phyloP scores from a whole-genome alignment of 176 grass and related monocot species.

The Rhipidocladum racemiflorum region DNA sequence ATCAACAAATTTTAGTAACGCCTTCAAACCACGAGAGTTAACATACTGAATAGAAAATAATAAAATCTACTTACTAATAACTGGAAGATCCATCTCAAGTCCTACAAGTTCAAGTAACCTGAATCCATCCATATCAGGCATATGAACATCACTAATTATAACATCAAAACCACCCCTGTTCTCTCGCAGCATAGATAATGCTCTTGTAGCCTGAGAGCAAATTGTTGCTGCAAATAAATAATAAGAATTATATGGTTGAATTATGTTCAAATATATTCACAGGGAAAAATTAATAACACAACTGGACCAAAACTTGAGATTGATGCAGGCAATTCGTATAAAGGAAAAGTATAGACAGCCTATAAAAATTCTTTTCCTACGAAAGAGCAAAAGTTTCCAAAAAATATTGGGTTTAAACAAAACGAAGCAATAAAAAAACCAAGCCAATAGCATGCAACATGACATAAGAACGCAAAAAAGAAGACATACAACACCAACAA shows the following conservation, averaged over 20 bases:
- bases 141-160: constrained; percentile 97
- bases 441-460: background rate
- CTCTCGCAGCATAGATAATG: constrained; percentile 83
- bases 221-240: constrained; percentile 64
- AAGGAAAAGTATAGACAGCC: background rate
- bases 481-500: background rate
- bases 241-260: background rate
- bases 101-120: constrained; percentile 94
- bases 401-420: background rate
- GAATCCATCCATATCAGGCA: constrained; percentile 98
- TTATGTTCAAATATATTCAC: background rate
- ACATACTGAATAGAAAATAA: background rate
- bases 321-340: background rate
- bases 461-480: background rate
- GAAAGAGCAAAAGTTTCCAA: background rate
- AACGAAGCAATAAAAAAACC: background rate
- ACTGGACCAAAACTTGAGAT: background rate
- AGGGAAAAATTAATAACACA: background rate
- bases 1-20: constrained; percentile 24
- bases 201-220: constrained; percentile 72
- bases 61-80: constrained; percentile 86
- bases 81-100: constrained; percentile 97
- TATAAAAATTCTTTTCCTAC: background rate
- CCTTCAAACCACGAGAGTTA: background rate
- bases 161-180: constrained; percentile 86